A percentile compares a stretch with the other conserved stretches of the same genome.
Conservation (phyloP, 352 stramenopile genomes). For the Globisporangium camurandrum region DNA sequence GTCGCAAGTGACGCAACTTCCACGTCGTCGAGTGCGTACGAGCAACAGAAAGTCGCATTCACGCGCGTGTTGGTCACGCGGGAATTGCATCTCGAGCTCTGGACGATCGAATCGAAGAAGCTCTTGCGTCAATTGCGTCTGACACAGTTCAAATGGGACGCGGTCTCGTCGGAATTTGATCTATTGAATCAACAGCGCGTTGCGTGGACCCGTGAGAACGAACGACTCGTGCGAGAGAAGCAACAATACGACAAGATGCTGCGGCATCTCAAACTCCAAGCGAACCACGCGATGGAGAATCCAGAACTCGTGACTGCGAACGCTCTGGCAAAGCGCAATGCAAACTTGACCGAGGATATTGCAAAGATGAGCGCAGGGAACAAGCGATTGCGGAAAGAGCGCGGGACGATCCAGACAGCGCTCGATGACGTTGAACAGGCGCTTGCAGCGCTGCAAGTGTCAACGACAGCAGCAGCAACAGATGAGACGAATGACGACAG, state of each 20-base stretch:
- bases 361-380: conserved; percentile 77
- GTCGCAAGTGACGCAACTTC: conserved; percentile 15
- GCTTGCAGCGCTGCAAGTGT: conserved; percentile 52
- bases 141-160: conserved; percentile 63
- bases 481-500: conserved; percentile 29
- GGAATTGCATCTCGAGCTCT: conserved; percentile 80
- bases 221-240: conserved; percentile 63
- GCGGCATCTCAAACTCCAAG: conserved; percentile 75
- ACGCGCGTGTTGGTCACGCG: conserved; percentile 73
- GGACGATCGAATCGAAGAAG: conserved; percentile 82
- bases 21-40: conserved; percentile 50
- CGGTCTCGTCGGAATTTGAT: conserved; percentile 65
- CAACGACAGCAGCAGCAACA: conserved; percentile 40
- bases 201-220: conserved; percentile 69
- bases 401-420: conserved; percentile 47
- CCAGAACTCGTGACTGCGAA: conserved; percentile 76
- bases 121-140: conserved; percentile 41
- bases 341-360: conserved; percentile 78
- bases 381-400: conserved; percentile 78
- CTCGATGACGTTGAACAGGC: conserved; percentile 69
- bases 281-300: conserved; percentile 60
- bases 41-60: conserved; percentile 76
- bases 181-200: conserved; percentile 45
- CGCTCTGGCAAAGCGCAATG: conserved; percentile 62
- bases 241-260: conserved; percentile 70